Conservation (phyloP, 768 basidiomycete species). For the Kondoa subrosea region DNA sequence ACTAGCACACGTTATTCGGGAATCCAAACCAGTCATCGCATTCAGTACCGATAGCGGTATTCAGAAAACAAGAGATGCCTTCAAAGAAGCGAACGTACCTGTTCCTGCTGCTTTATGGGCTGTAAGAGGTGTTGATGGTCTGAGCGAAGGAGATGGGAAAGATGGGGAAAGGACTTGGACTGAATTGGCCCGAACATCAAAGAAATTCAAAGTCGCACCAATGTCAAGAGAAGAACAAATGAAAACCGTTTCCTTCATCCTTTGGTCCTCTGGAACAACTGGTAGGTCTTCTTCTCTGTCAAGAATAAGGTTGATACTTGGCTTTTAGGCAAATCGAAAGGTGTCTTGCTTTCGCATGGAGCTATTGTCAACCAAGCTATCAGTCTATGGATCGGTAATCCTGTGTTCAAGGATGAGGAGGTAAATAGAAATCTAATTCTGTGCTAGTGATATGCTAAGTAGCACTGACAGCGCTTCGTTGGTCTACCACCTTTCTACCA, state of each 20-base stretch:
- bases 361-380: conserved; percentile 23
- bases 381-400: conserved; percentile 24
- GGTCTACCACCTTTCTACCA: conserved; percentile 28
- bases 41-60: conserved; percentile 18
- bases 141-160: conserved; percentile 22
- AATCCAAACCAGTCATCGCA: conserved; percentile 25
- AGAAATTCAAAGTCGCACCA: conserved; percentile 11
- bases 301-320: too few relatives aligned
- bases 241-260: conserved; percentile 26
- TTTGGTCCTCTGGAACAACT: conserved; percentile 29
- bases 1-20: conserved; percentile 25
- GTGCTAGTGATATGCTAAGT: background rate
- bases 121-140: conserved; percentile 1
- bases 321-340: conserved; percentile 17
- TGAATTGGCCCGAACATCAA: conserved; percentile 13
- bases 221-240: conserved; percentile 17
- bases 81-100: conserved; percentile 24
- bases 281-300: conserved; percentile 22
- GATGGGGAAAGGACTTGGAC: conserved; percentile 13
- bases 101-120: background rate
- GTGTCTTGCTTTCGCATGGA: conserved; percentile 27
- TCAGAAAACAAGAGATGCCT: conserved; percentile 19
- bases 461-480: conserved; percentile 17
- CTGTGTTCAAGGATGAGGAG: conserved; percentile 21
- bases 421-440: background rate